A percentile compares a stretch with the other conserved stretches of the same genome.
Evolutionary conservation across 208 protist species (phyloP).

Genomic region (Trypanosoma mega): DNA sequence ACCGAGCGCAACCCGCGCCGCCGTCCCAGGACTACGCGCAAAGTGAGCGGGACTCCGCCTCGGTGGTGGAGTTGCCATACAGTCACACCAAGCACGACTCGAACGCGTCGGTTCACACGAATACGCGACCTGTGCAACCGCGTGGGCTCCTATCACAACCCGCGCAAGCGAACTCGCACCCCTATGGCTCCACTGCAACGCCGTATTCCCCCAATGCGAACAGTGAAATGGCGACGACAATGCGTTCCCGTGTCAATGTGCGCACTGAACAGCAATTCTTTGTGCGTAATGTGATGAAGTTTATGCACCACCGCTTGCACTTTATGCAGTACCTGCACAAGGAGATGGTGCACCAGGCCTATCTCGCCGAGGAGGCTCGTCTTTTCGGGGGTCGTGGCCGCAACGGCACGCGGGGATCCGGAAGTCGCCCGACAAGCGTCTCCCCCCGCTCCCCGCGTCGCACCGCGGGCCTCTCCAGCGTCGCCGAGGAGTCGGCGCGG

Average conservation of each 20-base stretch:
- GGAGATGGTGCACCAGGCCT: constrained; percentile 82
- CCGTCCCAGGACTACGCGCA: too few relatives aligned
- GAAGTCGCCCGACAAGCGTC: constrained; percentile 21
- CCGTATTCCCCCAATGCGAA: constrained; percentile 13
- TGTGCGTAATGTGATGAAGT: constrained; percentile 54
- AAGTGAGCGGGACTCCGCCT: too few relatives aligned
- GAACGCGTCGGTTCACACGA: too few relatives aligned
- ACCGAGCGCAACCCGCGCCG: too few relatives aligned
- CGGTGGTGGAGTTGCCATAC: too few relatives aligned
- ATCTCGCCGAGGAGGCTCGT: constrained; percentile 66
- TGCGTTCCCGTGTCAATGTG: constrained; percentile 21
- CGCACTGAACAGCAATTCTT: constrained; percentile 47
- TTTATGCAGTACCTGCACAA: constrained; percentile 87
- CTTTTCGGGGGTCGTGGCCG: constrained; percentile 33
- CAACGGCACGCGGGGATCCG: constrained; percentile 10
- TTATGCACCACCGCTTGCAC: constrained; percentile 82
- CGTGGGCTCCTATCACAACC: too few relatives aligned
- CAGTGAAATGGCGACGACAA: constrained; percentile 25
- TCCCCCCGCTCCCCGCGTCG: constrained; percentile 24
- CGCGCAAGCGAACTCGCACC: constrained; percentile 15
- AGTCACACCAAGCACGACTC: too few relatives aligned
- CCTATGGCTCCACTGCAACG: not conserved
- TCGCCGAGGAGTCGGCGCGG: constrained; percentile 37
- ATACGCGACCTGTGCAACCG: too few relatives aligned
- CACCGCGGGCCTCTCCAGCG: constrained; percentile 7